These are phyloP conservation scores for Amniculicola lignicola DNA, from an alignment of 495 filamentous ascomycete species.

Conservation along the genomic window DNA sequence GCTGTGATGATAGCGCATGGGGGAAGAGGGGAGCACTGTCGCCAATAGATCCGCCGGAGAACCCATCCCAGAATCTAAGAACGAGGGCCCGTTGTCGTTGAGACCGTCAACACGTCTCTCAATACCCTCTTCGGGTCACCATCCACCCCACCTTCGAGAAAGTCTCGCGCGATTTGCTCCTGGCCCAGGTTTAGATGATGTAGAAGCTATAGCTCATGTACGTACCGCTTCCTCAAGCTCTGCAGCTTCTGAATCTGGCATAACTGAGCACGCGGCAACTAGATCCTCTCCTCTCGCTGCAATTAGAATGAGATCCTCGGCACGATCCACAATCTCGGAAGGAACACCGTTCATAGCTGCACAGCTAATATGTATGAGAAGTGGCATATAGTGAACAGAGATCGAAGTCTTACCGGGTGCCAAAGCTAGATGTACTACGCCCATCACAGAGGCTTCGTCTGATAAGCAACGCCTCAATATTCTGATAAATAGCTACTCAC, in stretches of 20 bases:
- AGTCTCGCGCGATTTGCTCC: constrained; percentile 34
- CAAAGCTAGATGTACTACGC: constrained; percentile 76
- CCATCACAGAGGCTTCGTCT: constrained; percentile 54
- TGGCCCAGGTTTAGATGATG: constrained; percentile 14
- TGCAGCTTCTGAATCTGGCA: constrained; percentile 58
- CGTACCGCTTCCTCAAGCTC: constrained; percentile 62
- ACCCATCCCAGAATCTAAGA: no score
- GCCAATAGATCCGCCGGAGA: no score
- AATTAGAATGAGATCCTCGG: constrained; percentile 69
- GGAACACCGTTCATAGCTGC: constrained; percentile 82
- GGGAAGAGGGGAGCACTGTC: no score
- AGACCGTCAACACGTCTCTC: constrained; percentile 25
- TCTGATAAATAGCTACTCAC: constrained; percentile 43
- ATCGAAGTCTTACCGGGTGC: constrained; percentile 55
- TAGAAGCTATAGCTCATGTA: neutral
- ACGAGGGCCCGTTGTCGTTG: constrained; percentile 10
- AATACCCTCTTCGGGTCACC: constrained; percentile 13
- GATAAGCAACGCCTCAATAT: no score
- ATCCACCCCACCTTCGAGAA: constrained; percentile 22
- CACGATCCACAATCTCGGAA: constrained; percentile 65
- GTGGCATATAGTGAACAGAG: neutral
- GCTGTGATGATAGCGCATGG: no score
- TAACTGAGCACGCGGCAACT: constrained; percentile 61
- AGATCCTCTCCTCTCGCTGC: constrained; percentile 72
- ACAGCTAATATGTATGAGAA: constrained; percentile 49